These are phyloP conservation scores for Aspergillus cavernicola DNA, from an alignment of 495 filamentous ascomycete species.

Conservation along the genomic window DNA sequence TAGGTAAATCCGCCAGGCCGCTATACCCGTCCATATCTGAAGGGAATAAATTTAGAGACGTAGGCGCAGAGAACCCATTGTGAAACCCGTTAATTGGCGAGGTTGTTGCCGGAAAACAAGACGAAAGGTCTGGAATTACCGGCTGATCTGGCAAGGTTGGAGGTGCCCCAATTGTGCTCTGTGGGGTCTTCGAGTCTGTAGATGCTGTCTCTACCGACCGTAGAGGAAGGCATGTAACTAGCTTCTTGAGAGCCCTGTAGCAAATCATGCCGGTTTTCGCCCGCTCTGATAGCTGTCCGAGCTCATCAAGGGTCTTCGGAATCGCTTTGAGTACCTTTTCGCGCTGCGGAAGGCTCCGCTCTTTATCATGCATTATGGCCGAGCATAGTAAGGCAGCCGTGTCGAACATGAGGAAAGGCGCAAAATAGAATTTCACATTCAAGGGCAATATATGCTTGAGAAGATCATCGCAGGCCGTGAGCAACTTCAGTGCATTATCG, in stretches of 20 bases:
- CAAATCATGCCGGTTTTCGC: slow-evolving; percentile 30
- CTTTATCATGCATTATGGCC: slow-evolving; percentile 46
- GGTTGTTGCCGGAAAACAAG: not conserved
- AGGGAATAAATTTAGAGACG: slow-evolving; percentile 8
- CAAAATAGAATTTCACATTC: slow-evolving; percentile 48
- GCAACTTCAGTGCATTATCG: slow-evolving; percentile 36
- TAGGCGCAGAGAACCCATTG: slow-evolving; percentile 4
- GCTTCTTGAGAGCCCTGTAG: slow-evolving; percentile 19
- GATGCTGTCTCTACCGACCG: not conserved
- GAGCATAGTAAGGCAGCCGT: slow-evolving; percentile 48
- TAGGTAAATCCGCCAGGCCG: slow-evolving; percentile 15
- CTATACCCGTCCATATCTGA: not conserved
- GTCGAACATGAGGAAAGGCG: slow-evolving; percentile 52
- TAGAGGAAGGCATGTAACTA: slow-evolving; percentile 15
- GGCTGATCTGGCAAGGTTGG: slow-evolving; percentile 1
- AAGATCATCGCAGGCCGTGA: slow-evolving; percentile 36
- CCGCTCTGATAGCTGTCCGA: slow-evolving; percentile 32
- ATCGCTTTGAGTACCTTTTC: slow-evolving; percentile 39
- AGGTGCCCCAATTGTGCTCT: not conserved
- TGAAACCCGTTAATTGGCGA: not conserved
- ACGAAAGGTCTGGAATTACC: not conserved
- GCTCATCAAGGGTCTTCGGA: slow-evolving; percentile 32
- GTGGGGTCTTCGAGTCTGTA: not conserved
- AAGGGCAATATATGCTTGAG: slow-evolving; percentile 40
- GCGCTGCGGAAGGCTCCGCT: slow-evolving; percentile 36